Conservation (phyloP, 495 filamentous ascomycete genomes). For the Penicillium salamii region DNA sequence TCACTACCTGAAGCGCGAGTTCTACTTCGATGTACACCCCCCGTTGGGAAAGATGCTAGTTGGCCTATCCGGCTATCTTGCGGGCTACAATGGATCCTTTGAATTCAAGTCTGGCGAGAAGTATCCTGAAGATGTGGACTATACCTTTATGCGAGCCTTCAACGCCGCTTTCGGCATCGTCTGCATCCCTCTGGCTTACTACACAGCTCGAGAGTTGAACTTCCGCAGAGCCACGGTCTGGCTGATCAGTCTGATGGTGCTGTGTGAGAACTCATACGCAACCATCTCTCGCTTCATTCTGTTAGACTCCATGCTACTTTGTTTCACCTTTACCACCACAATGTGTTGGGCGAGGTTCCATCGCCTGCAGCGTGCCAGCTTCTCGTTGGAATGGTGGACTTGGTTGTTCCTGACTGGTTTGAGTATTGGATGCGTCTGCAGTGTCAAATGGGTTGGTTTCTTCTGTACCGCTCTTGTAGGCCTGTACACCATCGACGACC, state of each 20-base stretch:
- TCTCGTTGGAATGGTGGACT: constrained; percentile 82
- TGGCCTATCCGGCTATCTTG: constrained; percentile 89
- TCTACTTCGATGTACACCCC: constrained; percentile 99
- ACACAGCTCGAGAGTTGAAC: constrained; percentile 84
- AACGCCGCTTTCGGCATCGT: constrained; percentile 92
- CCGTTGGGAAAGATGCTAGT: constrained; percentile 98
- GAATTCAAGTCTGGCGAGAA: constrained; percentile 98
- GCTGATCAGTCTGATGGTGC: constrained; percentile 93
- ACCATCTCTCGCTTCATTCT: constrained; percentile 98
- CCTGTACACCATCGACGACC: constrained; percentile 91
- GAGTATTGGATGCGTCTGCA: constrained; percentile 95
- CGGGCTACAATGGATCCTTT: constrained; percentile 98
- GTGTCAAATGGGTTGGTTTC: constrained; percentile 95
- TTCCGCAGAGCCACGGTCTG: constrained; percentile 84
- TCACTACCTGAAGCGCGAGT: constrained; percentile 96
- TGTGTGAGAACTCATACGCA: constrained; percentile 98
- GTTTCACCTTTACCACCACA: constrained; percentile 94
- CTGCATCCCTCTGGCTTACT: constrained; percentile 93
- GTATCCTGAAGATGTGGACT: constrained; percentile 91
- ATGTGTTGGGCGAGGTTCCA: constrained; percentile 97
- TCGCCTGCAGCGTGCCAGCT: constrained; percentile 74
- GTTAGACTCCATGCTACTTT: constrained; percentile 95
- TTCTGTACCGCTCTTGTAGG: constrained; percentile 95
- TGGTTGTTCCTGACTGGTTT: constrained; percentile 91
- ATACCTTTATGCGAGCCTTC: constrained; percentile 98